These are phyloP conservation scores for Vitis cinerea DNA, from an alignment of 164 flowering plant species.

Conservation along the genomic window DNA sequence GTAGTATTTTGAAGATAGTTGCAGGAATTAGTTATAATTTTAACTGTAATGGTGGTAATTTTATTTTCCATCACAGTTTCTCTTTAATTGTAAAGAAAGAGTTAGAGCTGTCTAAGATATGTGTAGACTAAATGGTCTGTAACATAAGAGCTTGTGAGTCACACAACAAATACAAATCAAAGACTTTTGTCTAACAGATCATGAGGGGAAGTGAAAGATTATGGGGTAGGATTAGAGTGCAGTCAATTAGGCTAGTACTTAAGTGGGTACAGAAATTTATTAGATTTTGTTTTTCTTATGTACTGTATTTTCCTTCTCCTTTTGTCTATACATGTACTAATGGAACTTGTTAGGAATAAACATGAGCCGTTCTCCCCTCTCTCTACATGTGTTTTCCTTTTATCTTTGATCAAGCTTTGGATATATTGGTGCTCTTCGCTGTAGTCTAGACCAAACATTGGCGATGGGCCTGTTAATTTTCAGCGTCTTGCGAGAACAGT, in stretches of 20 bases:
- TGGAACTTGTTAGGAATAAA: conserved; percentile 50
- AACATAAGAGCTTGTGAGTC: conserved; percentile 47
- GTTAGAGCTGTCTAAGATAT: conserved; percentile 28
- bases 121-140: conserved; percentile 64
- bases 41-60: conserved; percentile 31
- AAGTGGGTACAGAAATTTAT: conserved; percentile 39
- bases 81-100: conserved; percentile 47
- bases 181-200: conserved; percentile 59
- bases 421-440: too few species aligned
- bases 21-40: conserved; percentile 29
- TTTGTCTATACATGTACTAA: conserved; percentile 53
- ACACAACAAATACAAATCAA: conserved; percentile 29
- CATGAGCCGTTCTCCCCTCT: conserved; percentile 26
- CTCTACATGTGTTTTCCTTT: conserved; percentile 9
- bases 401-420: too few species aligned
- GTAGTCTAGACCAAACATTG: too few species aligned
- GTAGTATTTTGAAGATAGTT: conserved; percentile 21
- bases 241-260: conserved; percentile 26
- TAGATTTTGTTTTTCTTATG: conserved; percentile 29
- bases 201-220: conserved; percentile 22
- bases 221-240: conserved; percentile 17
- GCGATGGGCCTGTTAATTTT: too few species aligned
- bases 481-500: too few species aligned
- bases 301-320: conserved; percentile 21
- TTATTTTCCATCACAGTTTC: conserved; percentile 37